Evolutionary conservation across 768 basidiomycete genomes (phyloP), one percentile per base, ranked within the genome.

Genomic region (Boletellus ananas): DNA sequence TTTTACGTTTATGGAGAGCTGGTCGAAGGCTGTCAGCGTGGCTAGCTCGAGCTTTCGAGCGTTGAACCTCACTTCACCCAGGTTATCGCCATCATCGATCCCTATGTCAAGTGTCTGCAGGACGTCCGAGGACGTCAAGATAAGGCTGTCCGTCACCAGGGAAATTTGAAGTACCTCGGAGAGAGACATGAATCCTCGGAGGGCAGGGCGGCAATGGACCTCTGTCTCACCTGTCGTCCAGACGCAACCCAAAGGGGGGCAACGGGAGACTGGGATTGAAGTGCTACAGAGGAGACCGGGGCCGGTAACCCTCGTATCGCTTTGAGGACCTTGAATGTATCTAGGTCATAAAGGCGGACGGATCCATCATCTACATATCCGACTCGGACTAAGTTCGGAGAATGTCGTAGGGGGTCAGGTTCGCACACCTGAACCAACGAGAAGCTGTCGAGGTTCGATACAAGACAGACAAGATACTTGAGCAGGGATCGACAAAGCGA

Each of bases 201-300:
- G 20, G 18, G 29, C 27, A 25, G 43, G 23, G 27, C 5, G 4
- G 35, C 14, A 14, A 40, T 18, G 29, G 10, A 35, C 23, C 10
- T 42, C 21, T 35, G 31, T 37, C 59, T 56, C 52, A 87, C 89
- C 59, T 74, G 72, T 56, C 68, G 67, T 20, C 85, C 86, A 60
- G 77, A 79, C 3, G 84, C 86, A 25, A 90, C 59, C 87, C 85
- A 91, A 4, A 83, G 70, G 46, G 76, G 72, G 39, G 74, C 67
- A 13, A 75, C 52, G 25, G 76, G 69, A 14, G 72, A 68, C 31
- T 69, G 64, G 52, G 73, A 65, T 9, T 74, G 58, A 57, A 78
- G 79, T 2, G 74, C 67, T 21, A 89, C 70, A 0, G 85, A 89
- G 0, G 87, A 83, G 20, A 91, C 70, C 54, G 87, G 85, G 4